Percentiles rank a stretch among this genome's conserved stretches.
Conservation (phyloP, 768 basidiomycete genomes). For the Pulveroboletus ravenelii region DNA sequence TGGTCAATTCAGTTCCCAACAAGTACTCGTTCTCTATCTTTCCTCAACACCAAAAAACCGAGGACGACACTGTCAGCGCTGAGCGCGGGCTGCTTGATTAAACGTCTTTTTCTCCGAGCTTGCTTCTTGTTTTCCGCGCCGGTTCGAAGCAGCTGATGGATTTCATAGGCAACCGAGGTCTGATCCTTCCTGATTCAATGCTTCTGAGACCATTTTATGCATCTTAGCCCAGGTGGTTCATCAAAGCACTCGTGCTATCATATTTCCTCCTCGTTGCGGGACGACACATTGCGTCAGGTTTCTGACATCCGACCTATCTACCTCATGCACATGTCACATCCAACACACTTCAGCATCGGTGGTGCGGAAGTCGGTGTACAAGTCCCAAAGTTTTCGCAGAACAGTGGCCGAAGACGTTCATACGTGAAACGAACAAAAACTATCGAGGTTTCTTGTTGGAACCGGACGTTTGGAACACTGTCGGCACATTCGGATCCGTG, state of each 20-base stretch:
- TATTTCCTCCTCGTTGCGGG: background rate
- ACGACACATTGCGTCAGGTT: background rate
- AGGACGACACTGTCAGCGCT: background rate
- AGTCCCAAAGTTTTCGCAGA: background rate
- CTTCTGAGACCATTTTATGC: background rate
- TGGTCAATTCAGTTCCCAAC: constrained; percentile 8
- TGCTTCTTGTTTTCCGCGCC: background rate
- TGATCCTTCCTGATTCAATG: background rate
- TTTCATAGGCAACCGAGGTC: background rate
- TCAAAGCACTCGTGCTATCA: background rate
- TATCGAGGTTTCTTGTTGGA: background rate
- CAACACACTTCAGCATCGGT: background rate
- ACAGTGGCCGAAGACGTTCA: background rate
- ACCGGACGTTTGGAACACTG: background rate
- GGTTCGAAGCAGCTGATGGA: background rate
- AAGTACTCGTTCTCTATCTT: constrained; percentile 2
- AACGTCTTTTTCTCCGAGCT: background rate
- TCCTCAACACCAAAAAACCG: background rate
- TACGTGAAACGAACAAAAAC: background rate
- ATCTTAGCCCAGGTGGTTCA: background rate
- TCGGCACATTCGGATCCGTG: background rate
- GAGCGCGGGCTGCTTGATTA: background rate
- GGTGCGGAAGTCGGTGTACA: constrained; percentile 3
- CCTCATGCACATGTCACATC: background rate
- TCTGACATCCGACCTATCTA: background rate